Percentiles rank a stretch among this genome's conserved stretches.
Evolutionary conservation across 345 rosid species (phyloP).

Genomic region (Corchorus capsularis): DNA sequence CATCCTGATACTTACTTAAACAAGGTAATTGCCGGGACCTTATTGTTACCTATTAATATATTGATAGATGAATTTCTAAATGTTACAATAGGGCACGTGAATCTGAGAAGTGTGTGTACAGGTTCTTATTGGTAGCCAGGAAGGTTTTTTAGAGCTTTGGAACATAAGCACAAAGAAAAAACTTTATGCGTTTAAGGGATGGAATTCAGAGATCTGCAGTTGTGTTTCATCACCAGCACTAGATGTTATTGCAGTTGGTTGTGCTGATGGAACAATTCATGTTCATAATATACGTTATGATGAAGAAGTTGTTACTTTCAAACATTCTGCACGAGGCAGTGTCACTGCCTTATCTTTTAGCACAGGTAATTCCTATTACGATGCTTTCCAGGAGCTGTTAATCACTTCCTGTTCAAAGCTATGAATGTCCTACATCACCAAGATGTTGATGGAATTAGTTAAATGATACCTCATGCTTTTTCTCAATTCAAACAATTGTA

Average conservation of each 20-base stretch:
- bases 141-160: slow-evolving; percentile 94
- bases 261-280: slow-evolving; percentile 92
- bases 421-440: background rate
- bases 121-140: slow-evolving; percentile 87
- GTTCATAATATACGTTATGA: slow-evolving; percentile 78
- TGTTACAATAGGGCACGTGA: background rate
- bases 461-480: background rate
- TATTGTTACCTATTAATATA: slow-evolving; percentile 2
- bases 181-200: slow-evolving; percentile 78
- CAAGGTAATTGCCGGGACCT: slow-evolving; percentile 51
- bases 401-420: background rate
- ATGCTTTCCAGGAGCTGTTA: background rate
- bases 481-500: background rate
- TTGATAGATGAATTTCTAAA: background rate
- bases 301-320: slow-evolving; percentile 71
- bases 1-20: slow-evolving; percentile 96
- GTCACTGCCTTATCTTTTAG: slow-evolving; percentile 82
- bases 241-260: slow-evolving; percentile 92
- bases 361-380: slow-evolving; percentile 51
- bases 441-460: background rate
- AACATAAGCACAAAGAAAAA: slow-evolving; percentile 87
- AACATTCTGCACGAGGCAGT: slow-evolving; percentile 81
- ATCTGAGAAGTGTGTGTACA: slow-evolving; percentile 32
- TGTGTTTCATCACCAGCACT: slow-evolving; percentile 95
- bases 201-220: slow-evolving; percentile 71